phyloP scores from a whole-genome alignment of 345 rosid genomes.

The Eucalyptus sideroxylon region DNA sequence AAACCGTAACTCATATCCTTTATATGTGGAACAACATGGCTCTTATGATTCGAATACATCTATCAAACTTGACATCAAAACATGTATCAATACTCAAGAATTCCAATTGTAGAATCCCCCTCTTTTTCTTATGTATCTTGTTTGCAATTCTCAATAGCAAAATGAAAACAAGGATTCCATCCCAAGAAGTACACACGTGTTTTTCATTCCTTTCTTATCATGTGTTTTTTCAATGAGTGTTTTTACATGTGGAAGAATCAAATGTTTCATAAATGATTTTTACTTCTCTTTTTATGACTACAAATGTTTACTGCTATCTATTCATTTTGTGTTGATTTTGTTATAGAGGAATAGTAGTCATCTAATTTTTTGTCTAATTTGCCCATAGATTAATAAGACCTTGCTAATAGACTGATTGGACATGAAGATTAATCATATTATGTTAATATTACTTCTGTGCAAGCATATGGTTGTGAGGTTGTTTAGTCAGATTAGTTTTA shows the following conservation, averaged over 20 bases:
- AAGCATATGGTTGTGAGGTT: neutral
- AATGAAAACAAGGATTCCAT: neutral
- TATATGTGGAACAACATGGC: rapidly evolving
- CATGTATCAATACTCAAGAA: neutral
- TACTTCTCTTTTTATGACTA: neutral
- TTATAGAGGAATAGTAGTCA: rapidly evolving
- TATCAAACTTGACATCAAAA: neutral
- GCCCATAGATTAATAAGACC: neutral
- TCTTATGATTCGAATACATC: too few species aligned
- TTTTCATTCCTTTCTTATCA: neutral
- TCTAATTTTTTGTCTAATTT: neutral
- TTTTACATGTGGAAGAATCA: neutral
- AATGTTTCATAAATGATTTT: too few species aligned
- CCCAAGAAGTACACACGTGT: neutral
- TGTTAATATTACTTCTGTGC: neutral
- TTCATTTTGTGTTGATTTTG: neutral
- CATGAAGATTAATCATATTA: neutral
- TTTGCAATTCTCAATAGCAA: neutral
- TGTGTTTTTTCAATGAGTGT: neutral
- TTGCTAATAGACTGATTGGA: neutral
- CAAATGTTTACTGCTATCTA: rapidly evolving
- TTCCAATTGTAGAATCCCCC: too few species aligned
- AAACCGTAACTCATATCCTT: too few species aligned
- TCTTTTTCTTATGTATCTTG: neutral
- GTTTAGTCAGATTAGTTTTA: neutral